Percentiles rank a stretch among this genome's conserved stretches.
Conservation (phyloP, 805 yeast genomes). For the Myxozyma neotropica region DNA sequence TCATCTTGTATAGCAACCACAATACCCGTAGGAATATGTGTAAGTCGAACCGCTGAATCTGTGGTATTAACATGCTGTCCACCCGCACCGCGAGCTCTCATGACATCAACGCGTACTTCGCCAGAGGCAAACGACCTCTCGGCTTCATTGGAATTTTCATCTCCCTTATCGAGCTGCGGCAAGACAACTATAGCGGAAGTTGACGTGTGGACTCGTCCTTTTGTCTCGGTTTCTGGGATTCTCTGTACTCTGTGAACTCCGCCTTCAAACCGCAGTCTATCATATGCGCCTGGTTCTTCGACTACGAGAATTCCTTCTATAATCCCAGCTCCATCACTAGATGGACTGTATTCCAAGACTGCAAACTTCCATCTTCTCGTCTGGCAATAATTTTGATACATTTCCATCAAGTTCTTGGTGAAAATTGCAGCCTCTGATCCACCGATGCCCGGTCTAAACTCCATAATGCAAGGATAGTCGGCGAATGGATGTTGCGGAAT, state of each 20-base stretch:
- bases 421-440: conserved; percentile 92
- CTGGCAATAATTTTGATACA: conserved; percentile 78
- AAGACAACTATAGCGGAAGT: conserved; percentile 94
- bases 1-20: conserved; percentile 91
- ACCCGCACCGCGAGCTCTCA: conserved; percentile 96
- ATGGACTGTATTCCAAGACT: conserved; percentile 58
- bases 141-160: conserved; percentile 52
- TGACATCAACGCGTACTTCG: conserved; percentile 91
- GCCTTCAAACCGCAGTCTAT: conserved; percentile 74
- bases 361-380: conserved; percentile 66
- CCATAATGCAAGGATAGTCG: conserved; percentile 77
- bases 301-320: conserved; percentile 75
- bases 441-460: conserved; percentile 93
- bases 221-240: conserved; percentile 88
- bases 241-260: conserved; percentile 97
- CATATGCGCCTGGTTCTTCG: conserved; percentile 76
- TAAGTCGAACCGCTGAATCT: conserved; percentile 91
- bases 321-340: conserved; percentile 59
- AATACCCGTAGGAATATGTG: conserved; percentile 89
- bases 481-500: conserved; percentile 77
- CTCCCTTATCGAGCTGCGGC: conserved; percentile 71
- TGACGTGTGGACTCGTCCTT: conserved; percentile 93
- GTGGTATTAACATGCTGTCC: conserved; percentile 98
- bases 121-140: conserved; percentile 80
- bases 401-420: conserved; percentile 72